These are phyloP conservation scores for Dryas integrifolia DNA, from an alignment of 331 rosid species.

Conservation along the genomic window DNA sequence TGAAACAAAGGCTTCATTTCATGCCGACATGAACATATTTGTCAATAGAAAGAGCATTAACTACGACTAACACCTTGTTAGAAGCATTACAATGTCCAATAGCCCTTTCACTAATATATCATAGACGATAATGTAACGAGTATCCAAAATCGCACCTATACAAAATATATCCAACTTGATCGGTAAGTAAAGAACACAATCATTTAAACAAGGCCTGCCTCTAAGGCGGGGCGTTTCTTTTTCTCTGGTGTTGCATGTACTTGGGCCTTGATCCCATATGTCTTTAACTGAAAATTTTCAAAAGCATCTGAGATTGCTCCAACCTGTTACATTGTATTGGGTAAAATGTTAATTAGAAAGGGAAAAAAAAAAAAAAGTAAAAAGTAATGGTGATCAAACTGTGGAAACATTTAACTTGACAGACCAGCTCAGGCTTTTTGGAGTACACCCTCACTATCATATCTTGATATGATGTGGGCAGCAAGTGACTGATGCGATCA, in stretches of 20 bases:
- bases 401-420: slow-evolving; percentile 26
- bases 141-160: slow-evolving; percentile 4
- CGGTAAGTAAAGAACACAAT: background rate
- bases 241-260: slow-evolving; percentile 84
- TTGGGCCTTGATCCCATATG: slow-evolving; percentile 85
- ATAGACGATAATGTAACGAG: background rate
- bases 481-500: slow-evolving; percentile 80
- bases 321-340: slow-evolving; percentile 49
- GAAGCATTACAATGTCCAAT: background rate
- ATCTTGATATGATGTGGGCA: slow-evolving; percentile 81
- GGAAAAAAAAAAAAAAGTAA: slow-evolving; percentile 4
- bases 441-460: slow-evolving; percentile 92
- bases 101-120: background rate
- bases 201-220: too few species aligned
- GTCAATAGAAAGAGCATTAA: background rate
- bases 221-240: slow-evolving; percentile 52
- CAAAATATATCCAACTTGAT: background rate
- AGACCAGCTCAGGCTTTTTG: slow-evolving; percentile 90
- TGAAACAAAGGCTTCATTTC: background rate
- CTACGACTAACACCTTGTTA: background rate
- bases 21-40: slow-evolving; percentile 10
- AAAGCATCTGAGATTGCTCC: slow-evolving; percentile 83
- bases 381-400: slow-evolving; percentile 7
- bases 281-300: slow-evolving; percentile 78
- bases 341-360: slow-evolving; percentile 22